These are phyloP conservation scores for Rhodotorula sp. DNA, from an alignment of 1,284 basidiomycete species.

Conservation along the genomic window DNA sequence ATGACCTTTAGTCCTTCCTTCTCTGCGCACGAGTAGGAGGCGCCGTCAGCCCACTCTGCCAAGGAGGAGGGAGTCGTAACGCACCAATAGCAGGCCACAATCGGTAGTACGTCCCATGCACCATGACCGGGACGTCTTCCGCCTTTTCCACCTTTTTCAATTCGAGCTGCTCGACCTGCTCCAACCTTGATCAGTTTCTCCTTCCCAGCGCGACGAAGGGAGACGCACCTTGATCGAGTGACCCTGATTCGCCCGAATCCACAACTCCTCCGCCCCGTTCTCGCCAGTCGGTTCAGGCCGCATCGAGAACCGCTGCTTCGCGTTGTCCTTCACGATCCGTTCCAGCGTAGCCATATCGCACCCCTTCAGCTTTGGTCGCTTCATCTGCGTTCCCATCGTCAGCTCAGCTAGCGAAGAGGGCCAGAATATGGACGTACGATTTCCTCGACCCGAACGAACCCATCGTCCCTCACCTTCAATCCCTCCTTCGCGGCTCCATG, in stretches of 20 bases:
- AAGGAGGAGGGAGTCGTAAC: no score
- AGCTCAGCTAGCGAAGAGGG: constrained; percentile 12
- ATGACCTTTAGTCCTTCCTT: constrained; percentile 74
- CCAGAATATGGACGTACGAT: constrained; percentile 57
- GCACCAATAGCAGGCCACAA: constrained; percentile 72
- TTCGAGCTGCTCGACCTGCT: constrained; percentile 64
- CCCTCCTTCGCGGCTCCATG: constrained; percentile 77
- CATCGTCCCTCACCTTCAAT: constrained; percentile 70
- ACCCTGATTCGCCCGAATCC: constrained; percentile 91
- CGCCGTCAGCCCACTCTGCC: no score
- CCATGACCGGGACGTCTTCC: constrained; percentile 66
- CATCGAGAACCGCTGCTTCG: constrained; percentile 74
- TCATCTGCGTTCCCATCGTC: constrained; percentile 51
- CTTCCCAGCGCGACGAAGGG: not conserved
- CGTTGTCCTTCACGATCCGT: constrained; percentile 68
- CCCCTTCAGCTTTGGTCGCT: constrained; percentile 57
- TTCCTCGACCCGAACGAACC: constrained; percentile 70
- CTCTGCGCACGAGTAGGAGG: constrained; percentile 49
- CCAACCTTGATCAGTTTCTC: not conserved
- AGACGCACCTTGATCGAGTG: constrained; percentile 72
- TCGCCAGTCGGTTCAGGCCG: constrained; percentile 52
- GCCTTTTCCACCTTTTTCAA: constrained; percentile 62
- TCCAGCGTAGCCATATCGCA: constrained; percentile 62
- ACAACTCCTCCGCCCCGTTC: constrained; percentile 58
- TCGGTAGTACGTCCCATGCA: constrained; percentile 68